phyloP scores from a whole-genome alignment of 495 filamentous ascomycete genomes.

The Annulohypoxylon nitens region DNA sequence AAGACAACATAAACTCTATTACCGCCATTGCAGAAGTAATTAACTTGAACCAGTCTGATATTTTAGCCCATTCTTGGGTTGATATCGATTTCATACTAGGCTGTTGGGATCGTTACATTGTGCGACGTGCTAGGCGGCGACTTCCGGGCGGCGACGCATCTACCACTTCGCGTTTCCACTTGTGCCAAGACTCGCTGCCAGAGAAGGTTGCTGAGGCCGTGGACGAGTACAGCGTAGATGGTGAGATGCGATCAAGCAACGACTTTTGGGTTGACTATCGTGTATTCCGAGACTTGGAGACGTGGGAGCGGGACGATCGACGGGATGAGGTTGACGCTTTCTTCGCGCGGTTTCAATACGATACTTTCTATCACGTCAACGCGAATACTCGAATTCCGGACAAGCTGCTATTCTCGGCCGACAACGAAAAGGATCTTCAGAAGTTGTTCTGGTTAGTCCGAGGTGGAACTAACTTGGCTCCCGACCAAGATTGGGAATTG shows the following conservation, averaged over 20 bases:
- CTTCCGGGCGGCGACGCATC: not conserved
- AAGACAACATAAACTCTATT: not conserved
- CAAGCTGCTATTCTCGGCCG: slow-evolving; percentile 49
- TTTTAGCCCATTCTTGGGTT: slow-evolving; percentile 52
- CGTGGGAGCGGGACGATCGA: not conserved
- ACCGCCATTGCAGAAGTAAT: not conserved
- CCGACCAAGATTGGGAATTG: slow-evolving; percentile 54
- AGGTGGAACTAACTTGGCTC: slow-evolving; percentile 43
- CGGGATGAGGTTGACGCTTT: not conserved
- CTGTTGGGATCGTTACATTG: slow-evolving; percentile 41
- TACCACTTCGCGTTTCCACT: not conserved
- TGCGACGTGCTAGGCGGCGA: slow-evolving; percentile 7
- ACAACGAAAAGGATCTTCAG: slow-evolving; percentile 43
- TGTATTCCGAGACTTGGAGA: not conserved
- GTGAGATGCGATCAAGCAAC: not conserved
- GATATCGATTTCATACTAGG: slow-evolving; percentile 48
- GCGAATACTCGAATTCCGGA: slow-evolving; percentile 50
- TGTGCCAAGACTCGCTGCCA: not conserved
- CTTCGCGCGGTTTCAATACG: not conserved
- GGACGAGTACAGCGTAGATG: not conserved
- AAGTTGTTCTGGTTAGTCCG: slow-evolving; percentile 57
- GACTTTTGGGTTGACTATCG: not conserved
- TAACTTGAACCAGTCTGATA: slow-evolving; percentile 46
- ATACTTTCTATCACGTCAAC: slow-evolving; percentile 41
- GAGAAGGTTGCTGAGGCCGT: not conserved